Evolutionary conservation across 2,329 filamentous ascomycete species (phyloP).

Genomic region (Aspergillus neoniger): DNA sequence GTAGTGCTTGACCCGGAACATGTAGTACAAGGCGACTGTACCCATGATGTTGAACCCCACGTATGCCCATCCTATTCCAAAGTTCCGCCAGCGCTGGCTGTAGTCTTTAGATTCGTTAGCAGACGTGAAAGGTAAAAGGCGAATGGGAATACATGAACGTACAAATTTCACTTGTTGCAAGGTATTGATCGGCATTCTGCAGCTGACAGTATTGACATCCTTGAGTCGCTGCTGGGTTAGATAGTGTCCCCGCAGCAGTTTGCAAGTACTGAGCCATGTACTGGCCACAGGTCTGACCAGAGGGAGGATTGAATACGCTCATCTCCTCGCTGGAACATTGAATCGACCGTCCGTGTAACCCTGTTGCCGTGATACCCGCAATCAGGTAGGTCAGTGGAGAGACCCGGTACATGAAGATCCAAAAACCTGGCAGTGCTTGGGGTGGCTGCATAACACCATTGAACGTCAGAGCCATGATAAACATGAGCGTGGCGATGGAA

Average conservation of each 20-base stretch:
- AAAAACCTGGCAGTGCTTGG: slow-evolving; percentile 67
- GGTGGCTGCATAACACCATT: slow-evolving; percentile 69
- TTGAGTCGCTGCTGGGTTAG: slow-evolving; percentile 50
- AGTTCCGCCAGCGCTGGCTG: slow-evolving; percentile 66
- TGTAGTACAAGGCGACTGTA: slow-evolving; percentile 58
- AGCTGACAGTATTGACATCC: slow-evolving; percentile 55
- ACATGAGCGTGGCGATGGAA: slow-evolving; percentile 74
- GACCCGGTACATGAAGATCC: slow-evolving; percentile 81
- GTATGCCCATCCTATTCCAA: slow-evolving; percentile 64
- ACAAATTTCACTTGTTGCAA: slow-evolving; percentile 49
- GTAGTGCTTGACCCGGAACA: slow-evolving; percentile 48
- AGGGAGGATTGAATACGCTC: slow-evolving; percentile 64
- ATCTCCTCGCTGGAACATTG: slow-evolving; percentile 70
- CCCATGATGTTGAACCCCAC: slow-evolving; percentile 61
- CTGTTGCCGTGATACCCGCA: slow-evolving; percentile 68
- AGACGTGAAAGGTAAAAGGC: background rate
- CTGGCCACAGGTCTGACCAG: slow-evolving; percentile 58
- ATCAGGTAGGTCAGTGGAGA: slow-evolving; percentile 84
- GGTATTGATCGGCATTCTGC: slow-evolving; percentile 43
- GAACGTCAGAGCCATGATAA: slow-evolving; percentile 73
- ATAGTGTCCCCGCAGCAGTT: slow-evolving; percentile 56
- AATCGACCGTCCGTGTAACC: slow-evolving; percentile 67
- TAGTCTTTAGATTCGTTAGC: slow-evolving; percentile 46
- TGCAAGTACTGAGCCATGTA: slow-evolving; percentile 60
- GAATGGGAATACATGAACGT: slow-evolving; percentile 10